These are phyloP conservation scores for Pseudogymnoascus sp. DNA, from an alignment of 2,329 filamentous ascomycete species.

Conservation along the genomic window DNA sequence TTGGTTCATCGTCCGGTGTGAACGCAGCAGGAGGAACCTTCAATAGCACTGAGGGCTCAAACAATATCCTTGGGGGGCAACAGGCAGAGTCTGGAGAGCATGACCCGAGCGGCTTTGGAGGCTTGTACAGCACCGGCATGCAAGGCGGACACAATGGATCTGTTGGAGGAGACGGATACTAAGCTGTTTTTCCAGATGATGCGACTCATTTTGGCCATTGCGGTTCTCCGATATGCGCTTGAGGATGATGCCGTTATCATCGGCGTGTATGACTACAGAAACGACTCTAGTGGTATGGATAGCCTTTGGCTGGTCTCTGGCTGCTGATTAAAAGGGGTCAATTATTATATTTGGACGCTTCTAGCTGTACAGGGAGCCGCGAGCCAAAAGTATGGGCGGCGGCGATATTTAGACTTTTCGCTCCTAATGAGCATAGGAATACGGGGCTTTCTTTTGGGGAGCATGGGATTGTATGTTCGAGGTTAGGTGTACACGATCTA, in stretches of 20 bases:
- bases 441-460: not conserved
- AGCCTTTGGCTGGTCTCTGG: slow-evolving; percentile 3
- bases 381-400: slow-evolving; percentile 22
- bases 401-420: slow-evolving; percentile 25
- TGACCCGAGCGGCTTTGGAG: slow-evolving; percentile 30
- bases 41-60: slow-evolving; percentile 24
- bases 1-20: slow-evolving; percentile 30
- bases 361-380: slow-evolving; percentile 24
- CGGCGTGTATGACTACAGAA: slow-evolving; percentile 1
- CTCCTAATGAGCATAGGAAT: slow-evolving; percentile 18
- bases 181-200: slow-evolving; percentile 15
- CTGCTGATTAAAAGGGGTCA: slow-evolving; percentile 7
- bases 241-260: slow-evolving; percentile 4
- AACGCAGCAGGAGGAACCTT: slow-evolving; percentile 25
- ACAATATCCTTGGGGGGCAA: slow-evolving; percentile 27
- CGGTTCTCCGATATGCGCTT: not conserved
- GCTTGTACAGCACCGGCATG: slow-evolving; percentile 38
- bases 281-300: slow-evolving; percentile 2
- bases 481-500: slow-evolving; percentile 5
- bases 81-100: slow-evolving; percentile 27
- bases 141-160: slow-evolving; percentile 51
- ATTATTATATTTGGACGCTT: slow-evolving; percentile 7
- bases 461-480: not conserved
- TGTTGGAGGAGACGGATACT: slow-evolving; percentile 44
- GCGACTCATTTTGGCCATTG: slow-evolving; percentile 1